Evolutionary conservation across 345 rosid species (phyloP), one percentile per base, ranked within the genome.

Genomic region (Arabis hirsuta): DNA sequence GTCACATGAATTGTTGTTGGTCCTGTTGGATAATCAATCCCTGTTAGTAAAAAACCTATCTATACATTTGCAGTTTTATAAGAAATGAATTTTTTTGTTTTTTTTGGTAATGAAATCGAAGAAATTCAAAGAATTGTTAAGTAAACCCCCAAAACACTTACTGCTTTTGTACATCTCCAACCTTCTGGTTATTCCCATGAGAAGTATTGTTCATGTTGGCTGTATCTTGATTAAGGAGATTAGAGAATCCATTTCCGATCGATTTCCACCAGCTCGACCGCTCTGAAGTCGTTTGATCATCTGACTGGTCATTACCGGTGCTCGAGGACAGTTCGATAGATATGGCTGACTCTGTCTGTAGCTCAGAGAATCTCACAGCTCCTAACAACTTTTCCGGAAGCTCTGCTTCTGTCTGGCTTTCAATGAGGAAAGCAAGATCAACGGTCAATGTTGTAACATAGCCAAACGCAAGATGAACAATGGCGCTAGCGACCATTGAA

Each of bases 401-500:
- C 87, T 95, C 99, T n/a, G 81, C 66, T 38, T 84, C 86, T 0
- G 88, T 88, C 69, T 87, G 88, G 67, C 93, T 79, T 79, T 95
- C 97, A 16, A 95, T 83, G 43, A 95, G 85, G 76, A 91, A 95
- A 26, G 93, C 97, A 11, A 91, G 78, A 81, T 95, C 99, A 52
- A 95, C 99, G 2, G 99, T 95, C 81, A 95, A 79, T n/a, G 87
- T 78, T 14, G 93, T 82, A 55, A 95, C 62, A 68, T 91, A 95
- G 36, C 99, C 99, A 72, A 88, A 89, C 26, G 97, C 96, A 9
- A 95, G 79, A 76, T 87, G 97, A 71, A 95, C 99, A 75, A 95
- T 87, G 51, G 99, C 96, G 54, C 85, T 89, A 41, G 99, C 99
- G 38, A 91, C 92, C 88, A 95, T 87, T 6, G 99, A 95, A 61